Percentiles rank a stretch among this genome's conserved stretches.
Evolutionary conservation across 2,329 filamentous ascomycete genomes (phyloP).

Genomic region (Ilyonectria sp.): DNA sequence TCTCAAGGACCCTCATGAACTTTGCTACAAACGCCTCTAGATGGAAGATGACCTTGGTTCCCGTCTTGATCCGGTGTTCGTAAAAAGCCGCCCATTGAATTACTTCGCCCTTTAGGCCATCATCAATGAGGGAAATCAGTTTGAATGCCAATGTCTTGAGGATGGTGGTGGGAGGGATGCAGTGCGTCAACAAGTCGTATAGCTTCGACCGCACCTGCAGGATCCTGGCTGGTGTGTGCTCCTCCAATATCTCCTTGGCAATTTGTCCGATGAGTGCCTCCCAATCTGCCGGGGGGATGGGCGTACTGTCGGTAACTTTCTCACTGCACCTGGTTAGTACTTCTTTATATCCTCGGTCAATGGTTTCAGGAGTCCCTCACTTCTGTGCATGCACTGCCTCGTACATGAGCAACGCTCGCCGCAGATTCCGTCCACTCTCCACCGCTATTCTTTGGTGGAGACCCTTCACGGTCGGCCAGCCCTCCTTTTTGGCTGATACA

Average conservation of each 20-base stretch:
- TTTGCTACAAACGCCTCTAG: slow-evolving; percentile 98
- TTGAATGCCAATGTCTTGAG: slow-evolving; percentile 97
- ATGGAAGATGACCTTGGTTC: slow-evolving; percentile 97
- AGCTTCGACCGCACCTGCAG: slow-evolving; percentile 91
- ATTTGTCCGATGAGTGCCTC: slow-evolving; percentile 91
- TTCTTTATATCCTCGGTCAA: slow-evolving; percentile 4
- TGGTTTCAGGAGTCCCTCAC: slow-evolving; percentile 66
- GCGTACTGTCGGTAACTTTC: slow-evolving; percentile 87
- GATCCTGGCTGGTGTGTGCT: slow-evolving; percentile 92
- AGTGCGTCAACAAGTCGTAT: slow-evolving; percentile 98
- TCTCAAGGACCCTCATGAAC: slow-evolving; percentile 97
- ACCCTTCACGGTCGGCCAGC: slow-evolving; percentile 82
- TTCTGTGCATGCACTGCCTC: slow-evolving; percentile 98
- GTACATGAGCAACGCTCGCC: slow-evolving; percentile 94
- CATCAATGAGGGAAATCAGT: slow-evolving; percentile 88
- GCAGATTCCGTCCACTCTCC: slow-evolving; percentile 91
- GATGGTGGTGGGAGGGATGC: slow-evolving; percentile 94
- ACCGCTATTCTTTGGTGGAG: slow-evolving; percentile 89
- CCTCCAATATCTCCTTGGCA: slow-evolving; percentile 92
- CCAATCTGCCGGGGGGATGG: slow-evolving; percentile 97
- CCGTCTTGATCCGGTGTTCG: slow-evolving; percentile 93
- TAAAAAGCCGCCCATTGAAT: slow-evolving; percentile 98
- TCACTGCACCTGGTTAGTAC: slow-evolving; percentile 73
- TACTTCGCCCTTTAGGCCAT: slow-evolving; percentile 90
- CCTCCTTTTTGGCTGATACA: slow-evolving; percentile 81